Percentiles rank a stretch among this genome's conserved stretches.
phyloP scores from a whole-genome alignment of 805 yeast genomes.

The Yamadazyma laniorum region DNA sequence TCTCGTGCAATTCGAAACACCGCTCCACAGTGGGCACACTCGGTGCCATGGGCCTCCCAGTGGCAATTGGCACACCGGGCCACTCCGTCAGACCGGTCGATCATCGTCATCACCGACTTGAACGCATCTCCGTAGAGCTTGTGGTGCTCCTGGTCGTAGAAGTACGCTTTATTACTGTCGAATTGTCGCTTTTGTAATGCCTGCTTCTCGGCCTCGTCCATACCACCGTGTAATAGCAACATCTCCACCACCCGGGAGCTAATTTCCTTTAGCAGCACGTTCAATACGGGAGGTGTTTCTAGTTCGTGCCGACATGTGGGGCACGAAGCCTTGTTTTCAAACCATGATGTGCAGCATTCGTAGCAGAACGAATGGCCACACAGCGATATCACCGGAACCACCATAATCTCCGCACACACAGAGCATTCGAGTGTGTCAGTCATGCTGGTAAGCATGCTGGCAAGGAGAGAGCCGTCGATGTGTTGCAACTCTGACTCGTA shows the following conservation, averaged over 20 bases:
- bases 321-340: slow-evolving; percentile 55
- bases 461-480: slow-evolving; percentile 9
- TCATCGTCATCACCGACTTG: slow-evolving; percentile 48
- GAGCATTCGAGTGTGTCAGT: slow-evolving; percentile 48
- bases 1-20: slow-evolving; percentile 39
- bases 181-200: slow-evolving; percentile 15
- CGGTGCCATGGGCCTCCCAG: slow-evolving; percentile 71
- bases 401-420: slow-evolving; percentile 69
- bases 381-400: slow-evolving; percentile 56
- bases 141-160: slow-evolving; percentile 30
- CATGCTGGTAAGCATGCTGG: slow-evolving; percentile 25
- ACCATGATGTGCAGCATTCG: slow-evolving; percentile 62
- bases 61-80: slow-evolving; percentile 73
- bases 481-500: not conserved
- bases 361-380: slow-evolving; percentile 82
- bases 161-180: slow-evolving; percentile 26
- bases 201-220: slow-evolving; percentile 18
- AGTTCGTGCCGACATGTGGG: slow-evolving; percentile 63
- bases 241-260: slow-evolving; percentile 36
- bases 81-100: slow-evolving; percentile 69
- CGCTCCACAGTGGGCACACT: slow-evolving; percentile 68
- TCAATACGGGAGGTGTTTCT: slow-evolving; percentile 49
- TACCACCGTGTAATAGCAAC: slow-evolving; percentile 31
- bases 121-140: slow-evolving; percentile 51
- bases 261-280: slow-evolving; percentile 50